Conservation (phyloP, 169 alveolate genomes). For the Eimeria sp. region DNA sequence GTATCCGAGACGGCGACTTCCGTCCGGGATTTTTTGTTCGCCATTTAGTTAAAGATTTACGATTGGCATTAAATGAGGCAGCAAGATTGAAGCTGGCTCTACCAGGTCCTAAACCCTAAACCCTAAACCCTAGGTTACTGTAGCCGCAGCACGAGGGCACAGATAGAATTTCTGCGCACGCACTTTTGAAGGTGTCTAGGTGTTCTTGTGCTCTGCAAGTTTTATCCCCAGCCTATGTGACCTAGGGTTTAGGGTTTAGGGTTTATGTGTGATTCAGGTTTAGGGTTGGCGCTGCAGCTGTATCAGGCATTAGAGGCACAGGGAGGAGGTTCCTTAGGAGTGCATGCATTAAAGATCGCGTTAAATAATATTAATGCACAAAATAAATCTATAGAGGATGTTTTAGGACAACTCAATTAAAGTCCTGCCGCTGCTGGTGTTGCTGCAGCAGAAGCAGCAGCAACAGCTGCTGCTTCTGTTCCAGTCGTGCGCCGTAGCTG, state of each 20-base stretch:
- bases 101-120: conserved; percentile 85
- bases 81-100: conserved; percentile 88
- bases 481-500: not conserved
- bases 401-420: not conserved
- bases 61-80: conserved; percentile 92
- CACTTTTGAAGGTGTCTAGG: not conserved
- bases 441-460: not conserved
- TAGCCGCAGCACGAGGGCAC: not conserved
- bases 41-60: conserved; percentile 90
- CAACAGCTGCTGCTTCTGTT: not conserved
- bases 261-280: not conserved
- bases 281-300: conserved; percentile 54
- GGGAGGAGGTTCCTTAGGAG: not conserved
- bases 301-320: conserved; percentile 50
- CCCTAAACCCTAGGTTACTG: not conserved
- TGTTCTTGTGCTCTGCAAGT: not conserved
- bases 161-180: not conserved
- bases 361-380: not conserved
- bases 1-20: conserved; percentile 90
- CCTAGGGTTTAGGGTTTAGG: not conserved
- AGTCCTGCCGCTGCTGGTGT: not conserved
- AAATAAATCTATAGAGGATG: not conserved
- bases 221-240: no score
- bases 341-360: conserved; percentile 11
- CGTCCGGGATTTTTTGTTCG: conserved; percentile 93